Evolutionary conservation across 345 rosid species (phyloP).

Genomic region (Populus nigra): DNA sequence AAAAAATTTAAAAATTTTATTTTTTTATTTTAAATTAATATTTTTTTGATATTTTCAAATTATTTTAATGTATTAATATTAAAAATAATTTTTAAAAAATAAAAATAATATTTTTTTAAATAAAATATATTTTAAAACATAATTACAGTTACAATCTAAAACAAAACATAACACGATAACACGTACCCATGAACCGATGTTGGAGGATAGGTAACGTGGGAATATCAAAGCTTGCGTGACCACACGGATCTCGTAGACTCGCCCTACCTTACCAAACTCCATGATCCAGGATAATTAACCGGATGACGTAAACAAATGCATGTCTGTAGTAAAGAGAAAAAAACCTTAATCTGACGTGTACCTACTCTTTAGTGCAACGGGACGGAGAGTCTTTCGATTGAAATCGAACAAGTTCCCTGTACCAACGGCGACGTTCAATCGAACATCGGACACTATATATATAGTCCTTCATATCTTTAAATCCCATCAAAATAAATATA

Average conservation of each 20-base stretch:
- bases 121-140: too few species aligned
- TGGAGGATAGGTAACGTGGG: too few species aligned
- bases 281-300: background rate
- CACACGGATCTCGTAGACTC: background rate
- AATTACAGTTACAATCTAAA: too few species aligned
- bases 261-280: background rate
- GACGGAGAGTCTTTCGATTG: background rate
- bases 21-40: too few species aligned
- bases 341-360: background rate
- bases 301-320: background rate
- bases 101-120: too few species aligned
- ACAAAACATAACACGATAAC: too few species aligned
- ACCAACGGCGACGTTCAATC: background rate
- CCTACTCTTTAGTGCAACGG: background rate
- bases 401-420: background rate
- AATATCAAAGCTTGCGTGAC: background rate
- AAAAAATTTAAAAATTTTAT: too few species aligned
- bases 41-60: accelerated
- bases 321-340: background rate
- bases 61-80: too few species aligned
- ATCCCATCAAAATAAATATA: background rate
- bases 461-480: background rate
- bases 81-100: too few species aligned
- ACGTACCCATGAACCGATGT: too few species aligned
- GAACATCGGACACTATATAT: background rate